Conservation (phyloP, 2,329 filamentous ascomycete genomes). For the Bipolaris bicolor region DNA sequence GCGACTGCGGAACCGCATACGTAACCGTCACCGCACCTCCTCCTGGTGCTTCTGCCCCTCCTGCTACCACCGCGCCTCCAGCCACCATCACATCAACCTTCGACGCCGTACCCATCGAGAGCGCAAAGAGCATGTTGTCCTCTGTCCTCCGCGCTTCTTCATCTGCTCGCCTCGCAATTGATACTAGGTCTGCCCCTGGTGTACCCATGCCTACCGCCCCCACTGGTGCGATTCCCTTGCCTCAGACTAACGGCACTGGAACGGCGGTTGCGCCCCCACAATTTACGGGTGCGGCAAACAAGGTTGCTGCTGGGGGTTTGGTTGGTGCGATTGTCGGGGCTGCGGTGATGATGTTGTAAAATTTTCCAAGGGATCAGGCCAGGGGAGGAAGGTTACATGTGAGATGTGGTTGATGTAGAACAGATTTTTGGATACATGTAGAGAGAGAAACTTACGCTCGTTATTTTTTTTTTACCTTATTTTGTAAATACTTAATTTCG, state of each 20-base stretch:
- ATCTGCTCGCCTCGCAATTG: constrained; percentile 35
- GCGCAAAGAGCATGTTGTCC: constrained; percentile 14
- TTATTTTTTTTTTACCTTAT: too few relatives aligned
- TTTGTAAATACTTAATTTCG: too few relatives aligned
- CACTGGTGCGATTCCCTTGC: constrained; percentile 24
- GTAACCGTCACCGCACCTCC: constrained; percentile 40
- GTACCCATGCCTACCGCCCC: constrained; percentile 31
- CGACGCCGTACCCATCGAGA: constrained; percentile 20
- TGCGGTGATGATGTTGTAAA: constrained; percentile 36
- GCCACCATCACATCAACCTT: constrained; percentile 17
- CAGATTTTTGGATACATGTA: too few relatives aligned
- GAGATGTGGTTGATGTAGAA: too few relatives aligned
- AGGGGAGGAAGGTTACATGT: too few relatives aligned
- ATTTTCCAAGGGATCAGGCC: too few relatives aligned
- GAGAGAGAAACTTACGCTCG: too few relatives aligned
- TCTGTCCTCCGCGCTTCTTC: constrained; percentile 21
- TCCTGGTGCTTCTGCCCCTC: constrained; percentile 7
- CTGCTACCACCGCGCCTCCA: constrained; percentile 22
- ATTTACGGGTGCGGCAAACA: constrained; percentile 39
- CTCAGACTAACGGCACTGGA: constrained; percentile 29
- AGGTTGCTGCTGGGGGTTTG: constrained; percentile 26
- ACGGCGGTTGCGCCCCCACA: constrained; percentile 24
- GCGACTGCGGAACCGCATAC: constrained; percentile 36
- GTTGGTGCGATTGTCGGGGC: constrained; percentile 32
- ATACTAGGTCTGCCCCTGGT: constrained; percentile 35